Evolutionary conservation across 164 flowering plant species (phyloP), one percentile per base, ranked within the genome.

Genomic region (Kingdonia uniflora): DNA sequence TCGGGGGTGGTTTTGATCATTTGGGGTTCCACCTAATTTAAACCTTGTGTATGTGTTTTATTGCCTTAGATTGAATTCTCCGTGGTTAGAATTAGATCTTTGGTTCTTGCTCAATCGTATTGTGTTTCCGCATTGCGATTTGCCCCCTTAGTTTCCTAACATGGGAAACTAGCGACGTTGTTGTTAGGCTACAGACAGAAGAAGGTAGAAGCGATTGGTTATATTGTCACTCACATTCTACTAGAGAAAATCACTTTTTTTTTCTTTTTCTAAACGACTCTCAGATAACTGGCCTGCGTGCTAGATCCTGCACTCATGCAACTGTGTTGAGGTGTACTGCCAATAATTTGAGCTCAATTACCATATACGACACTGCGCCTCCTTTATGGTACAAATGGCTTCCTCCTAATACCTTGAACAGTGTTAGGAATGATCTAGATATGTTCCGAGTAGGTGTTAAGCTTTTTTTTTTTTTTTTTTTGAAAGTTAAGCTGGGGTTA

Each of bases 211-310:
- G 86, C 68, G 83, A 84, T 3, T 70, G 94, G 84, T 45, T 88
- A 29, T 86, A 82, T 57, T 84, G 92, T 55, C 97, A 88, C 67
- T 79, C 95, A 77, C 2, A 54, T 88, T 23, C 80, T 92, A 29
- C 56, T 52, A 38, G 67, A 68, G 22, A 81, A 78, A 49, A 69
- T 91, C 78, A 80, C 72, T 65, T 88, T 84, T n/a, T n/a, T n/a
- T n/a, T n/a, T n/a, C n/a, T 58, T 88, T 88, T 70, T 82, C 90
- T 40, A 95, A 92, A 6, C 80, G 98, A 11, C 87, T 92, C 33
- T 92, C 98, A 16, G 95, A 88, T 44, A 66, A 71, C 46, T 88
- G 99, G 96, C 99, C 96, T 5, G 88, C 95, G 14, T 80, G 88
- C 69, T 88, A 85, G 77, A 92, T 88, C 45, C 66, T 88, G 16